Percentiles rank a stretch among this genome's conserved stretches.
These are phyloP conservation scores for Epichloe hybrida DNA, from an alignment of 2,329 filamentous ascomycete species.

Conservation along the genomic window DNA sequence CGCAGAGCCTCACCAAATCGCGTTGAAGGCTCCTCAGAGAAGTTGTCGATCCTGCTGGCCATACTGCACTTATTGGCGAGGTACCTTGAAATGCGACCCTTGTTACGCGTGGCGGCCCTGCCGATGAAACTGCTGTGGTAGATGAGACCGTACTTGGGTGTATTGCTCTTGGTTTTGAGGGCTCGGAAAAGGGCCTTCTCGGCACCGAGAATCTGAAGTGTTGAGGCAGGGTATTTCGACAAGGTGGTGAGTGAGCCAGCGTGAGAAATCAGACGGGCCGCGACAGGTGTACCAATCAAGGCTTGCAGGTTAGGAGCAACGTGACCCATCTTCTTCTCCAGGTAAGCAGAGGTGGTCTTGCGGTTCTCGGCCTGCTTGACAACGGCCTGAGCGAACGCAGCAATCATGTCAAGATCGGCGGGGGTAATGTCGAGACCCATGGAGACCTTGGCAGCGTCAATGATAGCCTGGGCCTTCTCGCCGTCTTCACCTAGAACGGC, in stretches of 20 bases:
- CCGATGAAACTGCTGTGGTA: constrained; percentile 97
- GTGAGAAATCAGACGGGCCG: constrained; percentile 91
- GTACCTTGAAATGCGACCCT: constrained; percentile 94
- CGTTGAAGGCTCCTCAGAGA: constrained; percentile 78
- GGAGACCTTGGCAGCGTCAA: constrained; percentile 84
- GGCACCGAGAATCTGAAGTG: constrained; percentile 93
- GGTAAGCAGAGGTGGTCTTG: constrained; percentile 68
- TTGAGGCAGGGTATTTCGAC: constrained; percentile 94
- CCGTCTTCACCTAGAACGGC: constrained; percentile 82
- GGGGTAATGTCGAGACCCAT: constrained; percentile 92
- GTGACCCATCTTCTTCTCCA: constrained; percentile 82
- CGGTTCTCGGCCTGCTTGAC: constrained; percentile 79
- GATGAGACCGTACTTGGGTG: constrained; percentile 94
- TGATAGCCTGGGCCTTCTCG: constrained; percentile 77
- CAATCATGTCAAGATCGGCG: constrained; percentile 79
- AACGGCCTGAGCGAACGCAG: constrained; percentile 71
- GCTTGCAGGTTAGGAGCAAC: constrained; percentile 90
- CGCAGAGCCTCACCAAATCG: constrained; percentile 86
- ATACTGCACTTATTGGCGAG: constrained; percentile 98
- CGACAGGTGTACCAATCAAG: constrained; percentile 86
- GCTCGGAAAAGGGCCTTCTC: constrained; percentile 97
- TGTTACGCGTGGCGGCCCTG: constrained; percentile 79
- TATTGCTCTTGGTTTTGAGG: constrained; percentile 98
- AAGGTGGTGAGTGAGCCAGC: constrained; percentile 91
- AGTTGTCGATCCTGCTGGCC: constrained; percentile 93